Conservation (phyloP, 2,329 filamentous ascomycete species). For the Pseudogymnoascus pannorum region DNA sequence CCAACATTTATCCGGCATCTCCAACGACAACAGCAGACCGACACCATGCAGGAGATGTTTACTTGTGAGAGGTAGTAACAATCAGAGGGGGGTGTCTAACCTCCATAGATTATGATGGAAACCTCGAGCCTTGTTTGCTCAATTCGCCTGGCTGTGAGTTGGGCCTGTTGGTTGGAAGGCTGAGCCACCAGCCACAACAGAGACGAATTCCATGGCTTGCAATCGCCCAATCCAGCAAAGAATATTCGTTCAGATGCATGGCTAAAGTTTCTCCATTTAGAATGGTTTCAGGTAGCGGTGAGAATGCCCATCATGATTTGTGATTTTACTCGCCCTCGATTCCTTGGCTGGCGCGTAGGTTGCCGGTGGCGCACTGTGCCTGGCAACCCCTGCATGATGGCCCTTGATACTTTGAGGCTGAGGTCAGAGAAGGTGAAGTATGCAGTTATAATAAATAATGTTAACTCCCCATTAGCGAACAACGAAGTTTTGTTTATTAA, state of each 20-base stretch:
- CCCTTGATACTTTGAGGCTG: not conserved
- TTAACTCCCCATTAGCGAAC: not conserved
- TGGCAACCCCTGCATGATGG: not conserved
- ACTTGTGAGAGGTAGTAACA: not conserved
- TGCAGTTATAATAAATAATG: not conserved
- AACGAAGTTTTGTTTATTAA: not conserved
- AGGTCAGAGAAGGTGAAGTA: not conserved
- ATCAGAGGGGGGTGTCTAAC: not conserved
- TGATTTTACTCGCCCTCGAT: not conserved
- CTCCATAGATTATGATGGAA: not conserved
- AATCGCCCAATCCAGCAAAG: not conserved
- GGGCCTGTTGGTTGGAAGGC: not conserved
- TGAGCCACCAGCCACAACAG: not conserved
- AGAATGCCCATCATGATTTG: not conserved
- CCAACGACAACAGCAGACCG: not conserved
- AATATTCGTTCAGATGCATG: not conserved
- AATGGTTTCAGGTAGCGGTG: not conserved
- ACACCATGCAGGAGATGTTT: not conserved
- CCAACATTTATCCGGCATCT: not conserved
- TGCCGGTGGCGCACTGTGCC: not conserved
- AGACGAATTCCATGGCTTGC: not conserved
- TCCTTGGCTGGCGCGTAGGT: not conserved
- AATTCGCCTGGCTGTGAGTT: not conserved
- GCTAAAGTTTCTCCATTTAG: not conserved
- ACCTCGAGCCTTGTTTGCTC: not conserved